These are phyloP conservation scores for Corniculantispora saksenae DNA, from an alignment of 2,329 filamentous ascomycete genomes.

Conservation along the genomic window DNA sequence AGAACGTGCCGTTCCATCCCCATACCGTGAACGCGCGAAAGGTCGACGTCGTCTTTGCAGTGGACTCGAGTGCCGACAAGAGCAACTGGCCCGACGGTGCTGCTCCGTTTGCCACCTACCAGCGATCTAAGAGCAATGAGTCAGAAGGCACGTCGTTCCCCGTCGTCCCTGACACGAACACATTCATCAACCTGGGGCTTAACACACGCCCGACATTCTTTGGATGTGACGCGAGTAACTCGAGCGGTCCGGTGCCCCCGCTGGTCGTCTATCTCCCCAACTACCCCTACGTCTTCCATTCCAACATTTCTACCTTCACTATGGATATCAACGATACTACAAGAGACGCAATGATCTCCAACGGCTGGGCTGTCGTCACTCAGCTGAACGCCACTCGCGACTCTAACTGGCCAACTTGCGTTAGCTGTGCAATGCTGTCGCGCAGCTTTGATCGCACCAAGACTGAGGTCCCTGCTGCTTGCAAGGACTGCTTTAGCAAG, in stretches of 20 bases:
- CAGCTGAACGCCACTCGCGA: conserved; percentile 79
- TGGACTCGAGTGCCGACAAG: conserved; percentile 66
- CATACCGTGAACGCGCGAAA: conserved; percentile 51
- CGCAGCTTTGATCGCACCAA: conserved; percentile 73
- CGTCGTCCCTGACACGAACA: conserved; percentile 53
- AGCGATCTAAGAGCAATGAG: conserved; percentile 48
- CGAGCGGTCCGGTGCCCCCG: conserved; percentile 55
- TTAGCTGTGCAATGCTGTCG: conserved; percentile 82
- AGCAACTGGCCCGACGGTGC: conserved; percentile 62
- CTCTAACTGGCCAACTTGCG: conserved; percentile 75
- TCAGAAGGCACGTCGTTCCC: conserved; percentile 60
- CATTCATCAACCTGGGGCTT: conserved; percentile 58
- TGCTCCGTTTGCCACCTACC: conserved; percentile 58
- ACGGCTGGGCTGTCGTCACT: conserved; percentile 83
- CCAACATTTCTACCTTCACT: conserved; percentile 80
- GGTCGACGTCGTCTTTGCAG: conserved; percentile 64
- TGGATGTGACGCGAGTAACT: conserved; percentile 60
- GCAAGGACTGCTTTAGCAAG: conserved; percentile 70
- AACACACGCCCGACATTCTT: conserved; percentile 65
- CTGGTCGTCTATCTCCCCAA: conserved; percentile 82
- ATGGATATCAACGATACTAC: conserved; percentile 62
- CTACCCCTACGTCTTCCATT: conserved; percentile 72
- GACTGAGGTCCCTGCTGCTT: conserved; percentile 68
- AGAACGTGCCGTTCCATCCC: conserved; percentile 77
- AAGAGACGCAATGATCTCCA: conserved; percentile 79